Percentiles rank a stretch among this genome's conserved stretches.
These are phyloP conservation scores for Spinacia oleracea DNA, from an alignment of 179 eudicot species.

Conservation along the genomic window DNA sequence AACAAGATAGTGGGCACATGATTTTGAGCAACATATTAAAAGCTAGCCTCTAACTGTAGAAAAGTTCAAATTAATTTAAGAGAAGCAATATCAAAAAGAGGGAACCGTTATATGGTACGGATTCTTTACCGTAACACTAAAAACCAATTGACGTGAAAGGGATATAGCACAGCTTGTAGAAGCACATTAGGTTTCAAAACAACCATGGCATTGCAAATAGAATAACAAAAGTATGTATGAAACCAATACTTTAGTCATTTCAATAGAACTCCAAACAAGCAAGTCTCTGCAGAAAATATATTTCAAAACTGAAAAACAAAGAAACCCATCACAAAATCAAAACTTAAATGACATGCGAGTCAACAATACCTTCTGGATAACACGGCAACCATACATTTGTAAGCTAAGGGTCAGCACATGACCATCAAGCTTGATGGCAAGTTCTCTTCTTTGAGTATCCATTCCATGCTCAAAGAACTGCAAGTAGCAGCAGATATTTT, in stretches of 20 bases:
- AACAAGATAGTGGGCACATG: background rate
- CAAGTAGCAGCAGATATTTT: background rate
- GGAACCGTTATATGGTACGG: background rate
- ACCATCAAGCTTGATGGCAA: conserved; percentile 49
- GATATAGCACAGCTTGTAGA: background rate
- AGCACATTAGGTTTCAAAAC: conserved; percentile 2
- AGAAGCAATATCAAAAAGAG: background rate
- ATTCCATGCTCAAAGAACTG: conserved; percentile 61
- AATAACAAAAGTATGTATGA: background rate
- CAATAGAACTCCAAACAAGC: background rate
- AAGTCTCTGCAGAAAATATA: background rate
- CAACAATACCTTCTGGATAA: conserved; percentile 48
- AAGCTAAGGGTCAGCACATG: conserved; percentile 51
- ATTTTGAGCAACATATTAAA: no score
- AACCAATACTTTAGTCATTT: background rate
- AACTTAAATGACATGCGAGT: background rate
- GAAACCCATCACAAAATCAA: background rate
- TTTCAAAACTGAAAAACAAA: background rate
- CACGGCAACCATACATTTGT: conserved; percentile 62
- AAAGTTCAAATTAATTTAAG: background rate
- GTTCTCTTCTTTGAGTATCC: conserved; percentile 52
- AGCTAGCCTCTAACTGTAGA: background rate
- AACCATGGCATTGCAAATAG: background rate
- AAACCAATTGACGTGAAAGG: background rate
- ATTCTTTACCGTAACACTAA: background rate